phyloP scores from a whole-genome alignment of 208 protist genomes.

The Tetramitus jugosus region DNA sequence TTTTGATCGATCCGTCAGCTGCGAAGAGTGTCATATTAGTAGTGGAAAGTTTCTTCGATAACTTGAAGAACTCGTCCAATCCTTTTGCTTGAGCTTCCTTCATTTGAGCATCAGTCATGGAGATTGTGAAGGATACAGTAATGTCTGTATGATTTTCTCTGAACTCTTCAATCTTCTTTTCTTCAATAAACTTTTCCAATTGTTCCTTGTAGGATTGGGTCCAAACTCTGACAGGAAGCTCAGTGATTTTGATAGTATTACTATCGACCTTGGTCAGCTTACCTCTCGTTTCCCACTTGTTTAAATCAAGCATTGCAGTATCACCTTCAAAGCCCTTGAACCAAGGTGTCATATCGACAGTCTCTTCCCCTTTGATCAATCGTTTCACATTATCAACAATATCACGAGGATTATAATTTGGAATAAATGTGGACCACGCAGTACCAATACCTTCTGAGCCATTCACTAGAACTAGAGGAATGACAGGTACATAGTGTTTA shows the following conservation, averaged over 20 bases:
- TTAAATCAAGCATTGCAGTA: conserved; percentile 40
- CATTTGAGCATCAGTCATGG: conserved; percentile 67
- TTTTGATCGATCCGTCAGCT: conserved; percentile 77
- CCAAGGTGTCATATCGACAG: conserved; percentile 83
- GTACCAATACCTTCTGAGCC: conserved; percentile 98
- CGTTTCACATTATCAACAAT: conserved; percentile 77
- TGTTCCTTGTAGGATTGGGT: conserved; percentile 87
- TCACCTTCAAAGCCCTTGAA: conserved; percentile 91
- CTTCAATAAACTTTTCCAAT: conserved; percentile 76
- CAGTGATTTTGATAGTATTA: conserved; percentile 76
- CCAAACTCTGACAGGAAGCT: conserved; percentile 93
- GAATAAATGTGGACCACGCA: conserved; percentile 95
- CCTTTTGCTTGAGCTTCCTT: conserved; percentile 58
- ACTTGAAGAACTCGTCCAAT: conserved; percentile 80
- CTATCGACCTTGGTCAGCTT: conserved; percentile 49
- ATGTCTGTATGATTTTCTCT: conserved; percentile 92
- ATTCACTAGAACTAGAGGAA: conserved; percentile 99
- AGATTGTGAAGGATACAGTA: conserved; percentile 83
- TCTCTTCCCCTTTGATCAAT: conserved; percentile 67
- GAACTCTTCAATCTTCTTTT: conserved; percentile 81
- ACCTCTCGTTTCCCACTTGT: conserved; percentile 64
- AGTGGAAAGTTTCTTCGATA: conserved; percentile 67
- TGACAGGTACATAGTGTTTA: conserved; percentile 94
- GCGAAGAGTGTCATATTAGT: conserved; percentile 98
- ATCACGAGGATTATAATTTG: conserved; percentile 95